Conservation (phyloP, 352 stramenopile genomes). For the Globisporangium takayamanum region DNA sequence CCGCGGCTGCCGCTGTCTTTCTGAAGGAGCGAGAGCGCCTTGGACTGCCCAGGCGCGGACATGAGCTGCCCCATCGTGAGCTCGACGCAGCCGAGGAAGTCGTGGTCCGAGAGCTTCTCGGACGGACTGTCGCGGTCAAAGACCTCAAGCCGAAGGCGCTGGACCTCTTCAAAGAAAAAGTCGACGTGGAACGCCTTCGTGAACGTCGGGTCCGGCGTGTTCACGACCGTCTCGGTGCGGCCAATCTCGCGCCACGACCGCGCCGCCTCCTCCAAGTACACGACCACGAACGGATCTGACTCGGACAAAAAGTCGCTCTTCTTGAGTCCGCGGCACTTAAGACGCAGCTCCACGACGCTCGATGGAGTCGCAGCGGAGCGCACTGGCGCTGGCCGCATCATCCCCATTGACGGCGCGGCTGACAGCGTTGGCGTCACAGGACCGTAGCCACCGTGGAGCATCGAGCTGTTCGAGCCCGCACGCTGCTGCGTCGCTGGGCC, state of each 20-base stretch:
- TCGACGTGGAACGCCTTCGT: conserved; percentile 63
- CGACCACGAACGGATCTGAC: conserved; percentile 68
- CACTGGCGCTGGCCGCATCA: neutral
- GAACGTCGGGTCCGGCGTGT: conserved; percentile 63
- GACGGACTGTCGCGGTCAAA: conserved; percentile 74
- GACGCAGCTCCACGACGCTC: conserved; percentile 63
- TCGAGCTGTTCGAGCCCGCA: conserved; percentile 4
- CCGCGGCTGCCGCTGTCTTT: conserved; percentile 22
- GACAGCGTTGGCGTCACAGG: conserved; percentile 24
- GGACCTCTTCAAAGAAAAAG: conserved; percentile 80
- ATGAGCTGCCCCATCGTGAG: conserved; percentile 77
- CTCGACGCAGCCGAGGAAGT: conserved; percentile 73
- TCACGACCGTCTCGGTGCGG: conserved; percentile 70
- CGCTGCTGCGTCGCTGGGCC: neutral
- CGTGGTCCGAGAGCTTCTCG: conserved; percentile 47
- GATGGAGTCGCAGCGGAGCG: conserved; percentile 17
- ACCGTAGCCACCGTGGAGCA: conserved; percentile 38
- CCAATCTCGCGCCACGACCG: conserved; percentile 60
- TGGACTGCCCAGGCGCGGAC: conserved; percentile 51
- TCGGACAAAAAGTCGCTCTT: conserved; percentile 64
- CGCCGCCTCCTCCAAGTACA: conserved; percentile 55
- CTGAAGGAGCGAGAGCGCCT: conserved; percentile 49
- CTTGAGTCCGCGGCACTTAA: conserved; percentile 65
- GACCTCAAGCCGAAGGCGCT: conserved; percentile 68
- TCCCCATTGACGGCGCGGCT: conserved; percentile 7